Base-by-base conservation (phyloP, 768 basidiomycete genomes). In the Postia placenta region DNA sequence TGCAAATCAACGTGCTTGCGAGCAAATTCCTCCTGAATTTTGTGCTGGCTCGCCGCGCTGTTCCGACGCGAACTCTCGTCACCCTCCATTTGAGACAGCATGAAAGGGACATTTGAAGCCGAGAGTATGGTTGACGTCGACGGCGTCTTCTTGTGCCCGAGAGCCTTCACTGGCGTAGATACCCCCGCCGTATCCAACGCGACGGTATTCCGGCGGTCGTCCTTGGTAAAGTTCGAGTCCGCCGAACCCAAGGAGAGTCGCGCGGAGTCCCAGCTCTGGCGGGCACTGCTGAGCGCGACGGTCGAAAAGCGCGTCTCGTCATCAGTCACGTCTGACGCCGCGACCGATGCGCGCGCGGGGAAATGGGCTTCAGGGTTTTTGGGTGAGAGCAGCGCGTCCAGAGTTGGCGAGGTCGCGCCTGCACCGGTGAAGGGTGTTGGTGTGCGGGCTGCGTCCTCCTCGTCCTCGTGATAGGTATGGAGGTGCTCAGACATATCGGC, bases 21-120 rank as follows among this genome's bases (percentile, higher is more conserved):
- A 44, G 77, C 73, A 56, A 91, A 90, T 53, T 87, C 87, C 59
- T 87, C 83, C 55, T 87, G 87, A 35, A 91, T 67, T 57, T 80
- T 84, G 44, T 80, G 74, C 56, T 82, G 79, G 2, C 83, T 85
- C 50, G 85, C 83, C 30, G 80, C 52, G 53, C 80, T 81, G 30
- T 61, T 67, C 49, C 81, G 70, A 37, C 69, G 65, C 19, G 67
- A 64, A 5, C 62, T 39, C 33, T 66, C 63, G 19, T 61, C 62
- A n/a, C 38, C 50, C 11, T 50, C 45, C 38, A 81, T 61, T 12
- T 78, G 72, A 19, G 75, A 74, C 38, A 79, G 62, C 39, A 85
- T 69, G 51, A 83, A 78, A 3, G 81, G 75, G 5, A 75, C 60
- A 54, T 73, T 74, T 60, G 70, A 70, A 20, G 65, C 63, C 27